phyloP scores from a whole-genome alignment of 352 stramenopile species.

The Thalassiosira hispida region DNA sequence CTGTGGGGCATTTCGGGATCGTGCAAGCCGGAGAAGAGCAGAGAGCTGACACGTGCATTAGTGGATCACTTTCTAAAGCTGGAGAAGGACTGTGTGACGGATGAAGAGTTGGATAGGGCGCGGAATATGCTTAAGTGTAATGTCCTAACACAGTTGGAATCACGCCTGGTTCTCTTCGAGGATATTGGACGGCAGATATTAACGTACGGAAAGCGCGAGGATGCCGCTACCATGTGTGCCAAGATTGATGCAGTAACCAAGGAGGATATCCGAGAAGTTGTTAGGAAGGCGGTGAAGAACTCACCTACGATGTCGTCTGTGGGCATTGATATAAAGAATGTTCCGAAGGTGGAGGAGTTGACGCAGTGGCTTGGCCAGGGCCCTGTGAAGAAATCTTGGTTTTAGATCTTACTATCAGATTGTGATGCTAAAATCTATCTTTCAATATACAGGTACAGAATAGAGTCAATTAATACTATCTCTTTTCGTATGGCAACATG shows the following conservation, averaged over 20 bases:
- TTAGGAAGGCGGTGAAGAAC: constrained; percentile 65
- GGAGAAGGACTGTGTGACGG: constrained; percentile 75
- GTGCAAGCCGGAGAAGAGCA: constrained; percentile 87
- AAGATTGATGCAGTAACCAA: constrained; percentile 87
- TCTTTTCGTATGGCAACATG: too few relatives aligned
- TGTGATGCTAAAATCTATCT: too few relatives aligned
- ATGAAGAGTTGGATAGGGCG: constrained; percentile 92
- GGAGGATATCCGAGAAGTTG: constrained; percentile 82
- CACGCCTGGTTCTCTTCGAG: constrained; percentile 97
- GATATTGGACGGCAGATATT: constrained; percentile 98
- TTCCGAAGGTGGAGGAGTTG: constrained; percentile 72
- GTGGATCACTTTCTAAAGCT: constrained; percentile 92
- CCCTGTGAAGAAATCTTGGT: constrained; percentile 17
- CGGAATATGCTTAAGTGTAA: constrained; percentile 99
- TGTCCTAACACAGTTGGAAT: constrained; percentile 99
- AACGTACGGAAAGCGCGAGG: constrained; percentile 94
- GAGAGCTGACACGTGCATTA: constrained; percentile 92
- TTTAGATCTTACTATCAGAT: constrained; percentile 14
- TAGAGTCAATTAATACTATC: background rate
- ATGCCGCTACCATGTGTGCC: constrained; percentile 84
- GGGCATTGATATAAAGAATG: constrained; percentile 68
- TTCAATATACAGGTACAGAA: too few relatives aligned
- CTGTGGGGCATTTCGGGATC: constrained; percentile 94
- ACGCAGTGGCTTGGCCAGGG: constrained; percentile 52
- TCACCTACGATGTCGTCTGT: constrained; percentile 74